Conservation (phyloP, 2,329 filamentous ascomycete species). For the Fusarium temperatum region DNA sequence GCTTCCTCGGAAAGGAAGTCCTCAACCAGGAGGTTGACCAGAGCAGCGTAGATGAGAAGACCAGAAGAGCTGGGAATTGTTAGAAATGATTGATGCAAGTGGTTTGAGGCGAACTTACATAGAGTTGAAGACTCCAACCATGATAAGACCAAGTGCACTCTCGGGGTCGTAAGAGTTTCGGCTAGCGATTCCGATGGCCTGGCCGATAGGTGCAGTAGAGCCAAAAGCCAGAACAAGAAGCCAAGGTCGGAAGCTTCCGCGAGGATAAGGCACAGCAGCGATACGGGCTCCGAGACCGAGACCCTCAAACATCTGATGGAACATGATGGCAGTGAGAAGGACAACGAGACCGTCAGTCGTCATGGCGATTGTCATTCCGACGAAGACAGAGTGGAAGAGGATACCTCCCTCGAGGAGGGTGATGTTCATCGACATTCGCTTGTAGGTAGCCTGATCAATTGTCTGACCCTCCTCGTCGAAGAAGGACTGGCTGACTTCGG, state of each 20-base stretch:
- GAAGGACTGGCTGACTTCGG: conserved; percentile 44
- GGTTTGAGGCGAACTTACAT: conserved; percentile 54
- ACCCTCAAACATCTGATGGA: conserved; percentile 76
- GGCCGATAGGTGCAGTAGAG: conserved; percentile 70
- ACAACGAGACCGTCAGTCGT: conserved; percentile 73
- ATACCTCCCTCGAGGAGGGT: conserved; percentile 80
- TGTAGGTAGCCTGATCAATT: conserved; percentile 58
- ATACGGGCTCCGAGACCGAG: conserved; percentile 77
- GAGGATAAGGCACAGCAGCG: conserved; percentile 69
- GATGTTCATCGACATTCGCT: conserved; percentile 76
- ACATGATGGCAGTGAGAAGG: conserved; percentile 73
- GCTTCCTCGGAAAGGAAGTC: conserved; percentile 71
- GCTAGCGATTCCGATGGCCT: conserved; percentile 68
- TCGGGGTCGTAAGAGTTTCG: conserved; percentile 69
- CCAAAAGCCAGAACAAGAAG: conserved; percentile 69
- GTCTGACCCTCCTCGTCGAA: conserved; percentile 56
- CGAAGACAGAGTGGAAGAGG: conserved; percentile 80
- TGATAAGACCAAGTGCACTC: conserved; percentile 69
- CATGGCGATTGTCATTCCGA: conserved; percentile 77
- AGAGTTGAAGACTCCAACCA: conserved; percentile 72
- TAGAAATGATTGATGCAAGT: not conserved
- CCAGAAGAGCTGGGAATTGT: conserved; percentile 60
- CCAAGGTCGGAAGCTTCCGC: conserved; percentile 67
- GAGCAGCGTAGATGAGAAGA: conserved; percentile 68
- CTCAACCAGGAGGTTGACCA: conserved; percentile 71